Evolutionary conservation across 2,329 filamentous ascomycete genomes (phyloP).

Genomic region (Cyphellophora europaea): DNA sequence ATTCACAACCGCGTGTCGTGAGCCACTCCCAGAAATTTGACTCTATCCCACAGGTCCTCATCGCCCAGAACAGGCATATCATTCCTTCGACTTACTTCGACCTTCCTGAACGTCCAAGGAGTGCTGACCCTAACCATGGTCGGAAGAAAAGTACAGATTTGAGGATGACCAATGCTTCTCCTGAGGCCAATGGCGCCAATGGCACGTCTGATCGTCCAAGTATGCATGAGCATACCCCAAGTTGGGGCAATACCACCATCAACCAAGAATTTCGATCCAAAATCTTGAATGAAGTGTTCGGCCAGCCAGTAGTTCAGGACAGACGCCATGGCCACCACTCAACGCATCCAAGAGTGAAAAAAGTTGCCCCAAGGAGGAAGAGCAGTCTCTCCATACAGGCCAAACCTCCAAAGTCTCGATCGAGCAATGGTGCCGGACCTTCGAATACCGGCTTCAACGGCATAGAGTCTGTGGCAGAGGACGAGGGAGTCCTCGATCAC

Average conservation of each 20-base stretch:
- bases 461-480: slow-evolving; percentile 6
- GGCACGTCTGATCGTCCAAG: slow-evolving; percentile 17
- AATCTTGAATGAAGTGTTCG: slow-evolving; percentile 84
- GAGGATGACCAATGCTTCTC: background rate
- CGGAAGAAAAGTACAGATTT: slow-evolving; percentile 12
- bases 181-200: background rate
- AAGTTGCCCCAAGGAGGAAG: slow-evolving; percentile 23
- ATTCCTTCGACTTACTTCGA: slow-evolving; percentile 76
- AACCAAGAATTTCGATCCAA: slow-evolving; percentile 83
- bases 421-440: background rate
- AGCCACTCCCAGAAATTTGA: slow-evolving; percentile 69
- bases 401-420: background rate
- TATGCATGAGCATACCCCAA: slow-evolving; percentile 40
- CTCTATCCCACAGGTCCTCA: slow-evolving; percentile 78
- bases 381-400: slow-evolving; percentile 27
- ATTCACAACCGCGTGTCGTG: slow-evolving; percentile 44
- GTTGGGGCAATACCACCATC: slow-evolving; percentile 85
- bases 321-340: slow-evolving; percentile 60
- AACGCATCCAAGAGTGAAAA: slow-evolving; percentile 45
- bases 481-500: no score
- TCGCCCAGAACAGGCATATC: slow-evolving; percentile 90
- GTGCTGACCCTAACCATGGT: slow-evolving; percentile 23
- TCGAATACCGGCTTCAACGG: slow-evolving; percentile 18
- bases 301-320: slow-evolving; percentile 73
- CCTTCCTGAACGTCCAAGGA: slow-evolving; percentile 39